Conservation (phyloP, 139 green algal species). For the Raphidocelis subcapitata region DNA sequence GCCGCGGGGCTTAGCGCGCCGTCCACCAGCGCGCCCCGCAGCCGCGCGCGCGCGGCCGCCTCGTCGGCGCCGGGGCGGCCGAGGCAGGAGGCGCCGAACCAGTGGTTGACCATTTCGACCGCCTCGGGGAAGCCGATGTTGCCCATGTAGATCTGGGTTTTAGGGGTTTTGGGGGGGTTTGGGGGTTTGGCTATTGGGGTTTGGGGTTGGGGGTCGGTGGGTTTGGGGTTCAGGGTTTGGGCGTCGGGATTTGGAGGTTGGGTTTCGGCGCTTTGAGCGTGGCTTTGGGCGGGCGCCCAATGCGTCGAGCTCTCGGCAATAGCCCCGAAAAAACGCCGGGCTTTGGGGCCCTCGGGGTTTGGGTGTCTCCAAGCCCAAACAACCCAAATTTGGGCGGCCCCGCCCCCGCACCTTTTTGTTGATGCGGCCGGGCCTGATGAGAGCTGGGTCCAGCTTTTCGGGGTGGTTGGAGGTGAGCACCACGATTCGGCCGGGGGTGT, state of each 20-base stretch:
- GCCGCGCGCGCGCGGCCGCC: not conserved
- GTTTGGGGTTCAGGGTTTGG: too few relatives aligned
- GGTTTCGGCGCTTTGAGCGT: too few relatives aligned
- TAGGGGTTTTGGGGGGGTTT: too few relatives aligned
- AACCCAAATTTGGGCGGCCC: not conserved
- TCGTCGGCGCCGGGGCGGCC: slow-evolving; percentile 1
- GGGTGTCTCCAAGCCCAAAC: too few relatives aligned
- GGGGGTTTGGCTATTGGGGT: too few relatives aligned
- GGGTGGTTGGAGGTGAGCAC: slow-evolving; percentile 70
- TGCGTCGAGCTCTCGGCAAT: not conserved
- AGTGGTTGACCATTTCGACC: slow-evolving; percentile 45
- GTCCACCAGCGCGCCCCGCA: slow-evolving; percentile 25
- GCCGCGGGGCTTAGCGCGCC: slow-evolving; percentile 44
- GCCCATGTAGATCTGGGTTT: slow-evolving; percentile 61
- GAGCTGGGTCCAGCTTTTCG: slow-evolving; percentile 56
- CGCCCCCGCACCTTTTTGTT: too few relatives aligned
- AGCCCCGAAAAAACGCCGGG: not conserved
- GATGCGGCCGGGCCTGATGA: slow-evolving; percentile 53
- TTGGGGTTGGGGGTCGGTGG: too few relatives aligned
- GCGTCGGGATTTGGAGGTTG: too few relatives aligned
- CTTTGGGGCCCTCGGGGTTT: not conserved
- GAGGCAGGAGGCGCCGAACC: slow-evolving; percentile 31
- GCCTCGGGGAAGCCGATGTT: slow-evolving; percentile 34
- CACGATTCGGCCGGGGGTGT: slow-evolving; percentile 55
- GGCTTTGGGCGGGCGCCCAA: not conserved